Evolutionary conservation across 805 yeast species (phyloP).

Genomic region (Scheffersomyces amazonensis): DNA sequence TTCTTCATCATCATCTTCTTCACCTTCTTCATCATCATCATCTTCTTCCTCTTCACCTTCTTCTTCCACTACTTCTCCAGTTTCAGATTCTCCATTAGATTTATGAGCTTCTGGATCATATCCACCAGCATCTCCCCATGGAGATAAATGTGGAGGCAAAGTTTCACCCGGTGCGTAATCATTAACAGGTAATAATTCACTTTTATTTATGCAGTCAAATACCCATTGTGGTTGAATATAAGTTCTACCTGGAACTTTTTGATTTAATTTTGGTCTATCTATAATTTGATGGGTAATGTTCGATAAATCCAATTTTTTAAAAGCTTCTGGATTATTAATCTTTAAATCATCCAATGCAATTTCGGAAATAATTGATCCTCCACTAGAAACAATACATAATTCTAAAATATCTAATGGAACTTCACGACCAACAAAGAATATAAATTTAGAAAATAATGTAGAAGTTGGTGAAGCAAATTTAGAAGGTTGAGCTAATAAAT

Average conservation of each 20-base stretch:
- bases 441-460: conserved; percentile 66
- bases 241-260: conserved; percentile 85
- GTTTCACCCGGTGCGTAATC: conserved; percentile 91
- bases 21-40: conserved; percentile 48
- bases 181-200: conserved; percentile 69
- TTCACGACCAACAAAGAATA: conserved; percentile 90
- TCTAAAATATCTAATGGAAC: conserved; percentile 91
- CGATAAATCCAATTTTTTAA: conserved; percentile 54
- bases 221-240: conserved; percentile 98
- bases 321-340: conserved; percentile 43
- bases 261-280: conserved; percentile 81
- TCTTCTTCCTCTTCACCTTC: conserved; percentile 48
- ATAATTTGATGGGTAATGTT: conserved; percentile 88
- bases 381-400: conserved; percentile 79
- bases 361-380: conserved; percentile 85
- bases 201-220: conserved; percentile 84
- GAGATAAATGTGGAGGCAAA: conserved; percentile 94
- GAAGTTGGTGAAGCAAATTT: conserved; percentile 55
- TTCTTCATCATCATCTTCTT: conserved; percentile 47
- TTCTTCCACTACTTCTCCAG: conserved; percentile 33
- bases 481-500: conserved; percentile 66
- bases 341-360: conserved; percentile 76
- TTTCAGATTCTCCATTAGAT: conserved; percentile 36
- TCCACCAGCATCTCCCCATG: conserved; percentile 96
- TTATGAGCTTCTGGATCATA: conserved; percentile 74